These are phyloP conservation scores for Exophiala alcalophila DNA, from an alignment of 2,329 filamentous ascomycete species.

Conservation along the genomic window DNA sequence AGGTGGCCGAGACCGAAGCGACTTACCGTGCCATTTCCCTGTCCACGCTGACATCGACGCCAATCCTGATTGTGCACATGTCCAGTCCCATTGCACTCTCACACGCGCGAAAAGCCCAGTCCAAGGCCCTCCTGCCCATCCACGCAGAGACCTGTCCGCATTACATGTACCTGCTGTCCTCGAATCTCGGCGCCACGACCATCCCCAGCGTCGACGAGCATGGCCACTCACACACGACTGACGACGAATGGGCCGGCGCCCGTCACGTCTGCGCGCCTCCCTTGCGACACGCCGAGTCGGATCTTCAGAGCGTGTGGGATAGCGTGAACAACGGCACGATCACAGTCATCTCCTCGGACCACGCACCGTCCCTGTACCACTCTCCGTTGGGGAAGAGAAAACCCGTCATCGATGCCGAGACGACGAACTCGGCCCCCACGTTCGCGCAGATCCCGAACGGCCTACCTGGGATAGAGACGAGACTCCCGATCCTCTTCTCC, in stretches of 20 bases:
- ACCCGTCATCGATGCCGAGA: constrained; percentile 18
- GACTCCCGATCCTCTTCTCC: constrained; percentile 41
- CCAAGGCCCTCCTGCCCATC: constrained; percentile 47
- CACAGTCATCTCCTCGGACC: constrained; percentile 53
- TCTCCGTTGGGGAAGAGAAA: constrained; percentile 40
- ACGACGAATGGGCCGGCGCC: constrained; percentile 45
- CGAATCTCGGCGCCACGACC: constrained; percentile 42
- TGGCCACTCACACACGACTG: constrained; percentile 36
- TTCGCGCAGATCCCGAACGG: constrained; percentile 46
- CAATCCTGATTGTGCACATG: constrained; percentile 55
- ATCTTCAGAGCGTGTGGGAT: constrained; percentile 52
- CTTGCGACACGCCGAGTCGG: constrained; percentile 45
- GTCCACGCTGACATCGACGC: constrained; percentile 49
- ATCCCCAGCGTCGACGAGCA: constrained; percentile 36
- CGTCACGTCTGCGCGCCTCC: constrained; percentile 56
- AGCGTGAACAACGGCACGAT: constrained; percentile 55
- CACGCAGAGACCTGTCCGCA: constrained; percentile 59
- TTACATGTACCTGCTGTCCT: constrained; percentile 53
- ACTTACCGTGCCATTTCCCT: constrained; percentile 52
- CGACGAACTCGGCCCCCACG: constrained; percentile 27
- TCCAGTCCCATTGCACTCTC: constrained; percentile 47
- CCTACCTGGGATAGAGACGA: constrained; percentile 43
- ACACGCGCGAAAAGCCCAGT: constrained; percentile 52
- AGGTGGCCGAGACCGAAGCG: constrained; percentile 45
- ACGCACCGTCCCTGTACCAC: constrained; percentile 42